Conservation (phyloP, 2,329 filamentous ascomycete genomes). For the Ceratocystiopsis sp. region DNA sequence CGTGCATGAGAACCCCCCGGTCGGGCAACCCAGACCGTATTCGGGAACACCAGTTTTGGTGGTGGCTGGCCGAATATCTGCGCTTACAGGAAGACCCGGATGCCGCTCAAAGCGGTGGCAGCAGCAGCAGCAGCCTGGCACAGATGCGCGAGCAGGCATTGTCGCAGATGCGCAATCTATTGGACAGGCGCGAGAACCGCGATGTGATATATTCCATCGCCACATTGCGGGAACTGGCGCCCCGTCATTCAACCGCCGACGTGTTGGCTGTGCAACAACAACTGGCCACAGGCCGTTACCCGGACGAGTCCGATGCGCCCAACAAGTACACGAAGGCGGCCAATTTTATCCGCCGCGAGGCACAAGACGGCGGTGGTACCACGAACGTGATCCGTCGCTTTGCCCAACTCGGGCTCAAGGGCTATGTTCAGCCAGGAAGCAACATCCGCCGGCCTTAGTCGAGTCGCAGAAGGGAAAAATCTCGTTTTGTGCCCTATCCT, state of each 20-base stretch:
- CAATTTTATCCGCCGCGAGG: conserved; percentile 51
- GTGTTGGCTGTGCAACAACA: no score
- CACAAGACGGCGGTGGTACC: conserved; percentile 46
- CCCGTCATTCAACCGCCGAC: conserved; percentile 23
- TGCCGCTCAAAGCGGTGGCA: conserved; percentile 22
- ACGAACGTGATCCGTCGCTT: conserved; percentile 58
- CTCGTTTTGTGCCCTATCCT: neutral
- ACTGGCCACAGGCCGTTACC: conserved; percentile 22
- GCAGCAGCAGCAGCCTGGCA: conserved; percentile 15
- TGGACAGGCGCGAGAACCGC: conserved; percentile 70
- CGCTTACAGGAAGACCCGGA: conserved; percentile 32
- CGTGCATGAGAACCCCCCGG: conserved; percentile 31
- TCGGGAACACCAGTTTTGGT: conserved; percentile 69
- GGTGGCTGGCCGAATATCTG: conserved; percentile 55
- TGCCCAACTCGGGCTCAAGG: conserved; percentile 46
- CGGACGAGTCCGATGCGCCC: conserved; percentile 49
- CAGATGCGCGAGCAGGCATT: conserved; percentile 49
- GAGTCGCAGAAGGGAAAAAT: neutral
- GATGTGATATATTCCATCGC: conserved; percentile 84
- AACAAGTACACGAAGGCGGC: conserved; percentile 52
- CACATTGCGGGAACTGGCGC: conserved; percentile 57
- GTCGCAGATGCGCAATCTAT: conserved; percentile 45
- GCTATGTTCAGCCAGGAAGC: conserved; percentile 36
- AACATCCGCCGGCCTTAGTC: conserved; percentile 19
- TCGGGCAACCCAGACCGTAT: conserved; percentile 35